Evolutionary conservation across 768 basidiomycete species (phyloP).

Genomic region (Boletus speciosus): DNA sequence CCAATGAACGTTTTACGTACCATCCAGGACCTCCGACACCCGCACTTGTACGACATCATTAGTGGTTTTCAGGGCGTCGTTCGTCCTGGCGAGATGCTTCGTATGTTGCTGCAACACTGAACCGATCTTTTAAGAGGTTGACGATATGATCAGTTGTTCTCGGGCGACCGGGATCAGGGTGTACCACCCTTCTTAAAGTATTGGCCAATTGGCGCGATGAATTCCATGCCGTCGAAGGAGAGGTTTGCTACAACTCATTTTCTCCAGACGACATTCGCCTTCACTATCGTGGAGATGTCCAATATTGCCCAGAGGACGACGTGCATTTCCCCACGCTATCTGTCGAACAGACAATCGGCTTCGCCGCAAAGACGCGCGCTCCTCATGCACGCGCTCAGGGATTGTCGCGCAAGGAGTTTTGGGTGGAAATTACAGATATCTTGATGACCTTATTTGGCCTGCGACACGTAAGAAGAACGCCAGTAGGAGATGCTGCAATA

Average conservation of each 20-base stretch:
- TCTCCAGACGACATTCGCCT: constrained; percentile 58
- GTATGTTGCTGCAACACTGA: constrained; percentile 39
- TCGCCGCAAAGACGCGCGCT: constrained; percentile 65
- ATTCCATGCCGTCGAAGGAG: constrained; percentile 64
- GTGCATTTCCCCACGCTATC: constrained; percentile 83
- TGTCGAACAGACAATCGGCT: constrained; percentile 69
- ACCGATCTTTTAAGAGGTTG: neutral
- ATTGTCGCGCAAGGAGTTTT: constrained; percentile 34
- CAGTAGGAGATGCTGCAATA: constrained; percentile 76
- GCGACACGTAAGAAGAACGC: constrained; percentile 65
- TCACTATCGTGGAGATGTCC: constrained; percentile 74
- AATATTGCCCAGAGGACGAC: constrained; percentile 83
- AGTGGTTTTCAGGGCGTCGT: constrained; percentile 53
- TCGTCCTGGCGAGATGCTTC: constrained; percentile 63
- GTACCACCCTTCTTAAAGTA: constrained; percentile 77
- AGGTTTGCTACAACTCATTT: constrained; percentile 75
- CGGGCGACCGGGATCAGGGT: constrained; percentile 83
- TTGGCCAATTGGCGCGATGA: constrained; percentile 73
- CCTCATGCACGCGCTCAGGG: constrained; percentile 51
- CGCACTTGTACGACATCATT: constrained; percentile 56
- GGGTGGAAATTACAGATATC: constrained; percentile 37
- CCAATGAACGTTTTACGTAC: constrained; percentile 41
- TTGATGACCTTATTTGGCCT: constrained; percentile 73
- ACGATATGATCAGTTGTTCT: constrained; percentile 58
- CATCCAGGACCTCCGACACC: constrained; percentile 50